Conservation (phyloP, 169 alveolate species). For the Plasmodium cynomolgi region DNA sequence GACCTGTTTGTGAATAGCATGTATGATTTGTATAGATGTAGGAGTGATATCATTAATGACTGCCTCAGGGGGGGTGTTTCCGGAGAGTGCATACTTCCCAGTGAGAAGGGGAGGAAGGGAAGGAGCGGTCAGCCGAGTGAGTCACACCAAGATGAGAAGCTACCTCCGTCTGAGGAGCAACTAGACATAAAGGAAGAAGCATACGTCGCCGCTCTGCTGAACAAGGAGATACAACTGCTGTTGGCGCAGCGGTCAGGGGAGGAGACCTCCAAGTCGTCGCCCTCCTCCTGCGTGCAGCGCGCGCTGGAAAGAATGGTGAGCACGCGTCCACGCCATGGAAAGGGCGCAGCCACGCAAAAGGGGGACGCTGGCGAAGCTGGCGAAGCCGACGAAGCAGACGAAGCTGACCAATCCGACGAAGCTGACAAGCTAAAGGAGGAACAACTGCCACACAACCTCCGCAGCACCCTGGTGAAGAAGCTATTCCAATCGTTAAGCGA, state of each 20-base stretch:
- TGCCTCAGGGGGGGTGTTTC: neutral
- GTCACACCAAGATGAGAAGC: neutral
- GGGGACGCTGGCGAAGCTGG: neutral
- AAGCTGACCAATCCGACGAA: neutral
- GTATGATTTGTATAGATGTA: neutral
- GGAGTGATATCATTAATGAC: neutral
- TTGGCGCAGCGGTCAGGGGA: neutral
- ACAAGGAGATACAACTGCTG: slow-evolving; percentile 2
- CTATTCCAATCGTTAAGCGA: slow-evolving; percentile 23
- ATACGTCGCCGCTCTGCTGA: neutral
- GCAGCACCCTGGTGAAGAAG: neutral
- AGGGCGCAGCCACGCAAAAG: neutral
- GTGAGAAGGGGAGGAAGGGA: neutral
- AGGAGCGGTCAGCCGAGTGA: neutral
- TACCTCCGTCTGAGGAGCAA: neutral
- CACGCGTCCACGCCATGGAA: neutral
- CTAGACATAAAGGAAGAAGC: neutral
- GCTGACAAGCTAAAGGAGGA: neutral
- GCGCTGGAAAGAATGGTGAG: neutral
- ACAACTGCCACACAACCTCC: neutral
- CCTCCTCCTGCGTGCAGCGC: neutral
- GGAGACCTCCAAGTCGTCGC: neutral
- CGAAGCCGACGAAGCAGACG: neutral
- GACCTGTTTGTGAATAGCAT: neutral
- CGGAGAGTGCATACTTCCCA: neutral